These are phyloP conservation scores for Aspergillus heteromorphus DNA, from an alignment of 495 filamentous ascomycete species.

Conservation along the genomic window DNA sequence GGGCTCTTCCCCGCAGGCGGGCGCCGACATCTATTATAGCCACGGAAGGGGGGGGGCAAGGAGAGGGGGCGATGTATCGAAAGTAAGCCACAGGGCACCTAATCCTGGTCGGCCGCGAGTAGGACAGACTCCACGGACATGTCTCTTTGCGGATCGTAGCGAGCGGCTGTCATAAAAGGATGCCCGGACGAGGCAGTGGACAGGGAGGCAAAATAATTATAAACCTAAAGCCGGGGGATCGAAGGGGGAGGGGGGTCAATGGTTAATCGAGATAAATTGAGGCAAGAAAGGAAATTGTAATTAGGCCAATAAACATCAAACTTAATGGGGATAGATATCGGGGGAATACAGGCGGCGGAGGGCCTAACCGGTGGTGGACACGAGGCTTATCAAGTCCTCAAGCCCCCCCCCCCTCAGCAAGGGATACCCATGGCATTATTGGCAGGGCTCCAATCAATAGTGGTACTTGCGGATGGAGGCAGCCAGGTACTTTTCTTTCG, in stretches of 20 bases:
- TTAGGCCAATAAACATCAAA: neutral
- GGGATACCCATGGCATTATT: constrained; percentile 17
- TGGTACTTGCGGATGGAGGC: no score
- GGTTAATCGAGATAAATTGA: neutral
- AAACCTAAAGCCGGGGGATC: neutral
- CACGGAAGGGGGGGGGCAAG: neutral
- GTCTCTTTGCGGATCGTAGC: constrained; percentile 5
- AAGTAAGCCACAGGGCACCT: neutral
- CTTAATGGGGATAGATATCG: neutral
- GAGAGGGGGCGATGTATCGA: neutral
- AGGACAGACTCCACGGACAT: constrained; percentile 6
- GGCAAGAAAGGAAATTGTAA: neutral
- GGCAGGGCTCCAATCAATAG: constrained; percentile 14
- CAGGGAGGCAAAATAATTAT: neutral
- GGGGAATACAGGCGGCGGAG: constrained; percentile 1
- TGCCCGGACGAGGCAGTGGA: neutral
- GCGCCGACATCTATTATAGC: constrained; percentile 3
- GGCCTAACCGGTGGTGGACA: constrained; percentile 7
- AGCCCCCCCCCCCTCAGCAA: constrained; percentile 24
- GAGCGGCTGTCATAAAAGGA: constrained; percentile 1
- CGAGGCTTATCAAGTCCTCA: constrained; percentile 31
- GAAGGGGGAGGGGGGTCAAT: no score
- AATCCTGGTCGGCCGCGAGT: neutral
- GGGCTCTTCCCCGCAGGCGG: neutral
- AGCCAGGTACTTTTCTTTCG: no score